phyloP scores from a whole-genome alignment of 768 basidiomycete species.

The Serpula lacrymans region DNA sequence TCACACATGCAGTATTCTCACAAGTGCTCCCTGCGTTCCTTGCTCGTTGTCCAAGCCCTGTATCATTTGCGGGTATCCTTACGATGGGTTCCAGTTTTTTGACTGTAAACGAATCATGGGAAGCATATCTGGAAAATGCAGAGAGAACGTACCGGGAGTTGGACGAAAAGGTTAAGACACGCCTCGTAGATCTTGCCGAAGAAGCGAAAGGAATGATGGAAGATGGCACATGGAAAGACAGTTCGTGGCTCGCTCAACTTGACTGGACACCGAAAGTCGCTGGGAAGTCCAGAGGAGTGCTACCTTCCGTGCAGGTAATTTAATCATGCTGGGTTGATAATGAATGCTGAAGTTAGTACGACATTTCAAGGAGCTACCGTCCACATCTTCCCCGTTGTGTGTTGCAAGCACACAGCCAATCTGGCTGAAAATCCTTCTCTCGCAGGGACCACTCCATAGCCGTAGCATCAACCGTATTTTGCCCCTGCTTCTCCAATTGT shows the following conservation, averaged over 20 bases:
- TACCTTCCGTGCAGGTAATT: constrained; percentile 28
- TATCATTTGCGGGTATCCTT: constrained; percentile 86
- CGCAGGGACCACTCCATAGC: constrained; percentile 37
- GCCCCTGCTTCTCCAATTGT: constrained; percentile 64
- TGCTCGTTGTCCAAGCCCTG: constrained; percentile 83
- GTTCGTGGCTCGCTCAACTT: constrained; percentile 85
- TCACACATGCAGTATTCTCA: constrained; percentile 79
- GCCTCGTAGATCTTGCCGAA: constrained; percentile 68
- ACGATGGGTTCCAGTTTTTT: constrained; percentile 92
- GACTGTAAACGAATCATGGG: constrained; percentile 89
- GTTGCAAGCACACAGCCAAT: constrained; percentile 33
- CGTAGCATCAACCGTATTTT: constrained; percentile 45
- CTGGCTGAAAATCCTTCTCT: constrained; percentile 56
- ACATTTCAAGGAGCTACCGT: not conserved
- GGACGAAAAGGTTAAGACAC: constrained; percentile 54
- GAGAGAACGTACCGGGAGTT: constrained; percentile 74
- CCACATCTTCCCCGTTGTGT: constrained; percentile 3
- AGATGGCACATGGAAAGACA: constrained; percentile 56
- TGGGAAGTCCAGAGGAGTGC: constrained; percentile 62
- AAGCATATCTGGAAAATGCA: constrained; percentile 72
- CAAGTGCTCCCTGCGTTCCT: constrained; percentile 81
- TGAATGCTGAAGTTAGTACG: constrained; percentile 3
- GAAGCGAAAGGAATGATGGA: constrained; percentile 49
- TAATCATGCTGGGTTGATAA: too few species aligned
- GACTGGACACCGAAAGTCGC: constrained; percentile 93